Evolutionary conservation across 2,329 filamentous ascomycete genomes (phyloP).

Genomic region (Alternaria arborescens): DNA sequence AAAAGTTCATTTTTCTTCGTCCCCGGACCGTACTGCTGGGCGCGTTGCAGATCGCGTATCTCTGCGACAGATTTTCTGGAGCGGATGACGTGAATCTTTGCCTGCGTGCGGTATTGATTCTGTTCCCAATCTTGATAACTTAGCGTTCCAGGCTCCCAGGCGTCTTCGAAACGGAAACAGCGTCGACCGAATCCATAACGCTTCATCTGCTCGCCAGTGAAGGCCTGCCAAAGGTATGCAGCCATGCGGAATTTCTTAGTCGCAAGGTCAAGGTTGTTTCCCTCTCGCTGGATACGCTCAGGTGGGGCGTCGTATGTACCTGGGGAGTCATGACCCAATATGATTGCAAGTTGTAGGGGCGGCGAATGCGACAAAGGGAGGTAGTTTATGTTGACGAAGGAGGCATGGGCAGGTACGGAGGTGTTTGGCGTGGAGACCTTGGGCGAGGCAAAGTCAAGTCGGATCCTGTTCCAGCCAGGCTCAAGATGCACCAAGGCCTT

Average conservation of each 20-base stretch:
- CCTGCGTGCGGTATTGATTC: constrained; percentile 85
- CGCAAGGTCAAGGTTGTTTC: constrained; percentile 81
- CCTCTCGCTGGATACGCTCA: constrained; percentile 77
- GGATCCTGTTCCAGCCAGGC: constrained; percentile 86
- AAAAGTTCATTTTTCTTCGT: constrained; percentile 78
- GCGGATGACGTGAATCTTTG: constrained; percentile 86
- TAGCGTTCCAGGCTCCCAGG: constrained; percentile 86
- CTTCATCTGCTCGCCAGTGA: constrained; percentile 96
- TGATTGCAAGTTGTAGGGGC: constrained; percentile 86
- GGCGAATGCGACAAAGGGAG: constrained; percentile 79
- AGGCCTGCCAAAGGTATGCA: constrained; percentile 96
- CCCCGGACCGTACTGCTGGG: constrained; percentile 77
- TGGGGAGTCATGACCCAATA: constrained; percentile 87
- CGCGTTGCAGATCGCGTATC: constrained; percentile 77
- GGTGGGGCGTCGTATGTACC: constrained; percentile 85
- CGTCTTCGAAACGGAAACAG: constrained; percentile 90
- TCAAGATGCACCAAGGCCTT: constrained; percentile 91
- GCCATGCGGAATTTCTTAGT: constrained; percentile 93
- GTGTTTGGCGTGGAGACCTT: constrained; percentile 76
- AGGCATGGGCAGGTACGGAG: constrained; percentile 76
- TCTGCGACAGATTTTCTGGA: constrained; percentile 85
- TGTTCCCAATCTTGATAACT: constrained; percentile 76
- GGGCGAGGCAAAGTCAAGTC: constrained; percentile 86
- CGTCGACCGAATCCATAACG: constrained; percentile 86
- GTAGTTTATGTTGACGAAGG: constrained; percentile 85